Conservation (phyloP, 179 eudicot species). For the Corrigiola litoralis region DNA sequence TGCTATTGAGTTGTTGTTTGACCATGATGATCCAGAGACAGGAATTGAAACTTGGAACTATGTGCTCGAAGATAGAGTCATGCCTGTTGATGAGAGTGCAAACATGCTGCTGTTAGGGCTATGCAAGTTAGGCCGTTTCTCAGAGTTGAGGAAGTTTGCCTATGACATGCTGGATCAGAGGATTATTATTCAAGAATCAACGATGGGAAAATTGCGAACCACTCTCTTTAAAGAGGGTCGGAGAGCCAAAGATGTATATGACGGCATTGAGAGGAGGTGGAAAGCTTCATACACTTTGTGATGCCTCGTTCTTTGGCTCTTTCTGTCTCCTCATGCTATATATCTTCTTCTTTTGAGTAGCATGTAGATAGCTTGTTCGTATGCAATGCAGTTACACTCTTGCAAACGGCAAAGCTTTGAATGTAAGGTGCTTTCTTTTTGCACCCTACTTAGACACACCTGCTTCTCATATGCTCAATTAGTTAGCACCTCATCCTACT, state of each 20-base stretch:
- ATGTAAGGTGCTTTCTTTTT: not conserved
- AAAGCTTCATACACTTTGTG: conserved; percentile 36
- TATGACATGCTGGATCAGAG: conserved; percentile 57
- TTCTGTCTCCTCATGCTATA: not conserved
- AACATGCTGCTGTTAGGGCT: conserved; percentile 66
- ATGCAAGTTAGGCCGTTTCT: conserved; percentile 44
- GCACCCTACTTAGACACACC: not conserved
- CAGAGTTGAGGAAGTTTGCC: conserved; percentile 53
- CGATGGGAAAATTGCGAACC: conserved; percentile 57
- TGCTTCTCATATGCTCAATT: not conserved
- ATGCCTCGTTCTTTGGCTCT: not conserved
- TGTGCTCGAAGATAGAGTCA: conserved; percentile 40
- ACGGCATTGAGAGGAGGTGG: conserved; percentile 54
- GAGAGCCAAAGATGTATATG: conserved; percentile 49
- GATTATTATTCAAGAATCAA: conserved; percentile 50
- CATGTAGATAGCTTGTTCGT: conserved; percentile 10
- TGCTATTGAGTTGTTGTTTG: conserved; percentile 58
- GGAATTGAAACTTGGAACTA: conserved; percentile 71
- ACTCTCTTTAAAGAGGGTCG: conserved; percentile 45
- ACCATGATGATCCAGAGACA: conserved; percentile 73
- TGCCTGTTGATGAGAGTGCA: conserved; percentile 54
- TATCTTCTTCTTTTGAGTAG: not conserved
- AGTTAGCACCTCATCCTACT: not conserved
- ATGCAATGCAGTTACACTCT: not conserved
- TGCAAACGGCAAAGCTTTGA: conserved; percentile 6